phyloP scores from a whole-genome alignment of 2,329 filamentous ascomycete species.

The Paraphaeosphaeria sporulosa region DNA sequence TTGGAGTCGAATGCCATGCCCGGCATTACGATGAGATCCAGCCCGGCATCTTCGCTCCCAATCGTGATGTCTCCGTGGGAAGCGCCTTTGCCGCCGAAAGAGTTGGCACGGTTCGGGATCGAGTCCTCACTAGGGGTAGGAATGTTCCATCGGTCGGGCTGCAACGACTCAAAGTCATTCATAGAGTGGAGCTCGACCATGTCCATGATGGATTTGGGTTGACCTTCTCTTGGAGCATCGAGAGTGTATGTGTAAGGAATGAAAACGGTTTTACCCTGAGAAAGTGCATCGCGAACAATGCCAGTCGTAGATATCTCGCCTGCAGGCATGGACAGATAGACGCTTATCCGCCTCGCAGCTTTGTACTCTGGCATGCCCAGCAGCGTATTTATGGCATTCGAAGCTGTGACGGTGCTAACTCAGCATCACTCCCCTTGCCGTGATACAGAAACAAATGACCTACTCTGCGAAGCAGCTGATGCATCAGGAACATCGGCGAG shows the following conservation, averaged over 20 bases:
- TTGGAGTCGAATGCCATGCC: constrained; percentile 87
- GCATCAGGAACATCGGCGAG: constrained; percentile 70
- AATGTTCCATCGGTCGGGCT: constrained; percentile 89
- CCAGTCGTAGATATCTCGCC: constrained; percentile 84
- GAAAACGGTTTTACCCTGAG: constrained; percentile 82
- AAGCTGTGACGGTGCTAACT: constrained; percentile 59
- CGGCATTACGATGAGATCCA: constrained; percentile 91
- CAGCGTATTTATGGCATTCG: constrained; percentile 69
- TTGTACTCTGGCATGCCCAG: constrained; percentile 76
- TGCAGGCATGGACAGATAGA: constrained; percentile 92
- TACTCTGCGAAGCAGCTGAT: constrained; percentile 74
- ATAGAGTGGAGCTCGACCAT: constrained; percentile 83
- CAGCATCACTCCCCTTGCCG: background rate
- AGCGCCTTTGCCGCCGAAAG: constrained; percentile 70
- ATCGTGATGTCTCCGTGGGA: constrained; percentile 47
- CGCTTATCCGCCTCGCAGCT: constrained; percentile 76
- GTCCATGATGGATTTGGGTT: constrained; percentile 81
- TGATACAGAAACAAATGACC: constrained; percentile 39
- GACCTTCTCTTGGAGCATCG: constrained; percentile 45
- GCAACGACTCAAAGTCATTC: constrained; percentile 78
- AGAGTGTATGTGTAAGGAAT: constrained; percentile 85
- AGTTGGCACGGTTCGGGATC: constrained; percentile 72
- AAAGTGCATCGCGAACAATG: constrained; percentile 83
- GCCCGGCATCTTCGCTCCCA: constrained; percentile 47
- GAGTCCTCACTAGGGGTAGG: constrained; percentile 78